Conservation (phyloP, 345 rosid species). For the Camelina hispida region DNA sequence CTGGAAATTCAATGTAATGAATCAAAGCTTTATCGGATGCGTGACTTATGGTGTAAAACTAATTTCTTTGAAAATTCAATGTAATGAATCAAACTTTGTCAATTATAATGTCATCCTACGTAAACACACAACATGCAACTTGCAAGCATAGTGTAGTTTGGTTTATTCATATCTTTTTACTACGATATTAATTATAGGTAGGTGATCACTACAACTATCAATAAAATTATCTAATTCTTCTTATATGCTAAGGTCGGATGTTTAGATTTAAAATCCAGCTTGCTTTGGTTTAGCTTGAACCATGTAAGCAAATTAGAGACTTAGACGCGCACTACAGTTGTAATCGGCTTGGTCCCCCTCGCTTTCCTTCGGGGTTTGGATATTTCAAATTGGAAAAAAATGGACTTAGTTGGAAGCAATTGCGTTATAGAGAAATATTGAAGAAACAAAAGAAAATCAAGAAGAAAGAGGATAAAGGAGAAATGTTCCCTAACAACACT, state of each 20-base stretch:
- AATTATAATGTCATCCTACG: background rate
- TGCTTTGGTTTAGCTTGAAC: constrained; percentile 15
- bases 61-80: background rate
- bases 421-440: background rate
- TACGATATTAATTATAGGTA: background rate
- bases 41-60: background rate
- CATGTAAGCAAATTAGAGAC: constrained; percentile 13
- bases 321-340: constrained; percentile 4
- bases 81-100: constrained; percentile 6
- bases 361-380: background rate
- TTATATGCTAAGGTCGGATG: background rate
- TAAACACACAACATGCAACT: background rate
- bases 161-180: background rate
- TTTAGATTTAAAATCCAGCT: background rate
- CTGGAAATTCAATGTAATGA: background rate
- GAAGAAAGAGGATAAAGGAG: constrained; percentile 29
- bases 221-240: background rate
- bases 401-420: constrained; percentile 11
- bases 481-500: constrained; percentile 46
- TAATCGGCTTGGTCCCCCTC: constrained; percentile 8
- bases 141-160: background rate
- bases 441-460: constrained; percentile 5
- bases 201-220: background rate
- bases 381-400: background rate
- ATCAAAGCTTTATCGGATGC: constrained; percentile 7